Conservation (phyloP, 108 stramenopile genomes). For the Parietichytrium sp. region DNA sequence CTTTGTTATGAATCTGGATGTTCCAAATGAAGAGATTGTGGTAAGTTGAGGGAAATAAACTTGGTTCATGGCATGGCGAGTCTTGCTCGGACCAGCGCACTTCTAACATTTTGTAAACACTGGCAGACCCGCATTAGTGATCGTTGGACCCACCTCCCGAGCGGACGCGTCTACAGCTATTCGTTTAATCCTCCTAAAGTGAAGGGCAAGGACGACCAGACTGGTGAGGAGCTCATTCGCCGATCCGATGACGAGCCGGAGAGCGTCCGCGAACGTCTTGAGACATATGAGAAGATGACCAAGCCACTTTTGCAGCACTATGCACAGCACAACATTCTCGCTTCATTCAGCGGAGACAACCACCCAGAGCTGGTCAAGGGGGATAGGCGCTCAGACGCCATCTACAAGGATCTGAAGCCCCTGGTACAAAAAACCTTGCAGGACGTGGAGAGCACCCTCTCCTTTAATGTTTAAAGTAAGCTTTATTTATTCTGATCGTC, state of each 20-base stretch:
- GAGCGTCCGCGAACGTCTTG: slow-evolving; percentile 74
- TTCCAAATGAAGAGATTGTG: slow-evolving; percentile 89
- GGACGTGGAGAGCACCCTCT: too few relatives aligned
- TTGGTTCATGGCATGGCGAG: background rate
- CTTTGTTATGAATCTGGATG: slow-evolving; percentile 84
- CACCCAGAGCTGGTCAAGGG: slow-evolving; percentile 21
- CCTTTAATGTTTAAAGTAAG: too few relatives aligned
- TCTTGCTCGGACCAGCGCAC: background rate
- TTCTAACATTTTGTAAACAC: background rate
- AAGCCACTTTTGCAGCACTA: background rate
- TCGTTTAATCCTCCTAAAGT: slow-evolving; percentile 91
- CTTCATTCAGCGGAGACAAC: slow-evolving; percentile 32
- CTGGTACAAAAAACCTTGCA: background rate
- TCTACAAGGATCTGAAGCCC: slow-evolving; percentile 1
- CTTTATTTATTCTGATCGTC: too few relatives aligned
- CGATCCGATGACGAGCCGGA: slow-evolving; percentile 93
- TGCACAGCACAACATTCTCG: background rate
- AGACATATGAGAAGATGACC: slow-evolving; percentile 72
- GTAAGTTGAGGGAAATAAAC: slow-evolving; percentile 74
- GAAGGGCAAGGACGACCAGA: slow-evolving; percentile 79
- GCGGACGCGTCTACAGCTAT: slow-evolving; percentile 88
- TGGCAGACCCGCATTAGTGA: background rate
- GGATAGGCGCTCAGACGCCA: slow-evolving; percentile 6
- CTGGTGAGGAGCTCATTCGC: slow-evolving; percentile 88
- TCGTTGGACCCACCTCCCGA: slow-evolving; percentile 89